phyloP scores from a whole-genome alignment of 2,329 filamentous ascomycete species.

The Colletotrichum paranaense region DNA sequence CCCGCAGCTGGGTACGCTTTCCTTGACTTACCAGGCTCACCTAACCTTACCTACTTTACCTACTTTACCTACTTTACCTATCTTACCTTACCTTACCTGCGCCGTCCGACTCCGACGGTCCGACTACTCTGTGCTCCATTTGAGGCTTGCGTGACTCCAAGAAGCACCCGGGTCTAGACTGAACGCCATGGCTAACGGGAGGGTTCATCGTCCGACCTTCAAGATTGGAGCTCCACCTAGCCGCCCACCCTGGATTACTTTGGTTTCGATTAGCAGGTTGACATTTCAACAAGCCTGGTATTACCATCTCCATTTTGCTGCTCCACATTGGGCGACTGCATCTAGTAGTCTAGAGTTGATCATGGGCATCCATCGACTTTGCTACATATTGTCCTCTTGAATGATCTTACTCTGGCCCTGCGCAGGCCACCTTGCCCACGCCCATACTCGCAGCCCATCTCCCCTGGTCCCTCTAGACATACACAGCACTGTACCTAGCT shows the following conservation, averaged over 20 bases:
- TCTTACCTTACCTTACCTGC: neutral
- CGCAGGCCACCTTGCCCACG: neutral
- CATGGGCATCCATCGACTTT: neutral
- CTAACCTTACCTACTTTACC: neutral
- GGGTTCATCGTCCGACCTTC: neutral
- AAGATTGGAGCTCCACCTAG: neutral
- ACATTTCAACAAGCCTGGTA: neutral
- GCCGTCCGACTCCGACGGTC: neutral
- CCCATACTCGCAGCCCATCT: neutral
- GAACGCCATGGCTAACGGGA: neutral
- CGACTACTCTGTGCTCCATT: too few relatives aligned
- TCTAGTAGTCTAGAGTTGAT: neutral
- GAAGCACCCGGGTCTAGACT: neutral
- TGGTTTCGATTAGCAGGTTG: neutral
- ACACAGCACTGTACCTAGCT: neutral
- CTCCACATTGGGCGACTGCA: neutral
- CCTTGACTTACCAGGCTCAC: neutral
- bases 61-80: too few relatives aligned
- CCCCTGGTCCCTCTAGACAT: neutral
- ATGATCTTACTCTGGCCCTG: too few relatives aligned
- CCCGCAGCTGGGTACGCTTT: neutral
- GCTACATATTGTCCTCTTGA: neutral
- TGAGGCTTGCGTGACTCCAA: neutral
- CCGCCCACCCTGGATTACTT: neutral
- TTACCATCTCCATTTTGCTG: neutral